phyloP scores from a whole-genome alignment of 805 yeast genomes.

The Nakazawaea sp. region DNA sequence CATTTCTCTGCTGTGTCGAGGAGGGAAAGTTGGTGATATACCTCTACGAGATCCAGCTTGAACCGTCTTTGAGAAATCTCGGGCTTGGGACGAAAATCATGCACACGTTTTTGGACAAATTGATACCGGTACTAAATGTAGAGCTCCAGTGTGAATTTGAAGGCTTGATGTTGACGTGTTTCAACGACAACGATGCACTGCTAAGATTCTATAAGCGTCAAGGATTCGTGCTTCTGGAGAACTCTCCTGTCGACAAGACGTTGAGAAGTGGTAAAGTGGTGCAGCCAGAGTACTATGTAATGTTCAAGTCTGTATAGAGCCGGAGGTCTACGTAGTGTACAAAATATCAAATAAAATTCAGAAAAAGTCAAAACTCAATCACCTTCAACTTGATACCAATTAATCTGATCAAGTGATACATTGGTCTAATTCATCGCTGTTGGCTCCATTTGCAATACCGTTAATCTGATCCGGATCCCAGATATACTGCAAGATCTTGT shows the following conservation, averaged over 20 bases:
- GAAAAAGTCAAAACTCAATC: no score
- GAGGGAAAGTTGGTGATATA: constrained; percentile 34
- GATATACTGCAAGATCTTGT: no score
- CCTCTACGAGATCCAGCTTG: constrained; percentile 51
- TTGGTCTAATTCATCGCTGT: no score
- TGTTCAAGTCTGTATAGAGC: no score
- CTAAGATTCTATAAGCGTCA: constrained; percentile 32
- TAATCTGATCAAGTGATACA: no score
- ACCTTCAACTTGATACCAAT: no score
- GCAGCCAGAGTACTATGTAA: constrained; percentile 32
- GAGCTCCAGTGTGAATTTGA: constrained; percentile 10
- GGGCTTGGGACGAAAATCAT: constrained; percentile 35
- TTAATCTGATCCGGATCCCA: no score
- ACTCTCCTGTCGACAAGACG: constrained; percentile 37
- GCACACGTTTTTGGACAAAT: constrained; percentile 25
- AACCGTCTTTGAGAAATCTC: constrained; percentile 24
- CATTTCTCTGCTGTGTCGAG: constrained; percentile 37
- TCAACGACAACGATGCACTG: constrained; percentile 36
- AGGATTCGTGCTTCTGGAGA: constrained; percentile 30
- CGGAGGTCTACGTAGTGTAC: no score
- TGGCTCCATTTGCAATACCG: no score
- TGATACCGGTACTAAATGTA: constrained; percentile 13
- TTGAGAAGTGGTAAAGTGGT: constrained; percentile 32
- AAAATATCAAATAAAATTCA: no score
- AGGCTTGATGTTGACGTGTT: constrained; percentile 43